Conservation (phyloP, 2,329 filamentous ascomycete species). For the Alternaria consortialis region DNA sequence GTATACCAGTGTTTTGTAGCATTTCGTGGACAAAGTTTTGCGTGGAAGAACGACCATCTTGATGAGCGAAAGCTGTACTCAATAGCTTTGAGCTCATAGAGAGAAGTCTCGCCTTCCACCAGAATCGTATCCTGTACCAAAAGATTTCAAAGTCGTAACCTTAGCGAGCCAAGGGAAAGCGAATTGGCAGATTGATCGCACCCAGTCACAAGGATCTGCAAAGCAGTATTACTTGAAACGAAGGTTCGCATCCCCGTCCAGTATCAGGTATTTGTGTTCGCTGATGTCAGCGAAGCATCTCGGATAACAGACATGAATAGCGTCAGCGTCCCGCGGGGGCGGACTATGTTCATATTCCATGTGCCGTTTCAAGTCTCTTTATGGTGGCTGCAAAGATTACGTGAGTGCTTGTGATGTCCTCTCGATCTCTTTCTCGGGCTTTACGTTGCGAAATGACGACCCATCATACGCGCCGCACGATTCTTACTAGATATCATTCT, state of each 20-base stretch:
- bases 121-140: background rate
- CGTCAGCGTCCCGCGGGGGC: background rate
- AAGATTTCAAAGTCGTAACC: rapidly evolving
- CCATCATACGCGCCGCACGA: background rate
- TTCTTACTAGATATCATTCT: background rate
- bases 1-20: background rate
- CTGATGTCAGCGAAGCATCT: background rate
- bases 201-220: background rate
- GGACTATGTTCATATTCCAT: background rate
- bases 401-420: background rate
- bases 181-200: background rate
- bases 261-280: slow-evolving; percentile 1
- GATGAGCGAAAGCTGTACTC: background rate
- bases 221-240: background rate
- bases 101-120: background rate
- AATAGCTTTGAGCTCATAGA: background rate
- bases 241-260: background rate
- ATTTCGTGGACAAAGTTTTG: background rate
- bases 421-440: background rate
- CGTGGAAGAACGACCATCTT: background rate
- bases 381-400: background rate
- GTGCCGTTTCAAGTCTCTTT: background rate
- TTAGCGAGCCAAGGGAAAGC: background rate
- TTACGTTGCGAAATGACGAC: background rate
- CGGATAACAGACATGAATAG: background rate